Evolutionary conservation across 306 rosid species (phyloP), one percentile per base, ranked within the genome.

Genomic region (Cyclanthera cordifolia): DNA sequence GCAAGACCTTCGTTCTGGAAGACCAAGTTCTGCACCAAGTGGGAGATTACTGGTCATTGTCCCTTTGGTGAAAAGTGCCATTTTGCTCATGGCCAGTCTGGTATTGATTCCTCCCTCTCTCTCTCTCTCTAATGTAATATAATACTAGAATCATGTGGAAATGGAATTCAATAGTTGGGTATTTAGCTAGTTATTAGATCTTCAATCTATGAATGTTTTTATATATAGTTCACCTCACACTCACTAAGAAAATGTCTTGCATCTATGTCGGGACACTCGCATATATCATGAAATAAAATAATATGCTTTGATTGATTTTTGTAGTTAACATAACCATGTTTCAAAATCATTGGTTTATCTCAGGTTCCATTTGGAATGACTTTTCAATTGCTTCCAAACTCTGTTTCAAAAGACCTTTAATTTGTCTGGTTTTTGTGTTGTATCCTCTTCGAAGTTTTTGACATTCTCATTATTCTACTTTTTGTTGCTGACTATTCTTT

Each of bases 31-130:
- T 94, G 99, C 75, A 76, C 67, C 73, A 88, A 84, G 73, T 94
- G 88, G 88, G 88, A 90, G 83, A 76, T 53, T 21, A 85, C 86
- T 10, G 96, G 96, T 1, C 81, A 79, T 24, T 94, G 99, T 74
- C 84, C 87, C 32, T 94, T 82, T 13, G 89, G 90, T 2, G 90
- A 79, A 17, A 84, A 86, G 21, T 94, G 99, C 68, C 96, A 88
- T 84, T 94, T 88, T 80, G 96, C 97, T 34, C 99, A 94, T 77
- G 99, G 99, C 4, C 85, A 76, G 64, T 82, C 87, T 88, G 99
- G 97, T 93, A 80, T 9, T 49, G 30, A 46, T 8, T 57, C 24
- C 20, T 74, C 78, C 20, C 53, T 32, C 1, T 53, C 21, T 53
- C 4, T 63, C 6, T 39, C 41, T 57, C 19, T 57, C 43, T 28